Evolutionary conservation across 148 eudicot species (phyloP).

Genomic region (Vaccinium myrtillus): DNA sequence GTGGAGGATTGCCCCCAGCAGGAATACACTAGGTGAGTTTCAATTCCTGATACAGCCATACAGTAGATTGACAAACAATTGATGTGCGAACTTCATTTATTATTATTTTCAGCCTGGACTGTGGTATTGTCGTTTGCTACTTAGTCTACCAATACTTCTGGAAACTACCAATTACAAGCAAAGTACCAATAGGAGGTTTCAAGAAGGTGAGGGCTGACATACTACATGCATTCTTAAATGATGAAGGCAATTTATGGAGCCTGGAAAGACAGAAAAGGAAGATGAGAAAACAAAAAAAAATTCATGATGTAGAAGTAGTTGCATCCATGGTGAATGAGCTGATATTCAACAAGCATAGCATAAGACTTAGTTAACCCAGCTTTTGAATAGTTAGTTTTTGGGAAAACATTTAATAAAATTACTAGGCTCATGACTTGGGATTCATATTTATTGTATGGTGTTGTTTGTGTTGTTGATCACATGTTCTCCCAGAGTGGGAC

Average conservation of each 20-base stretch:
- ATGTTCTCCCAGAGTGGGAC: too few species aligned
- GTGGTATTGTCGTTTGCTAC: not conserved
- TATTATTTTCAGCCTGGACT: not conserved
- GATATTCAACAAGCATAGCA: too few species aligned
- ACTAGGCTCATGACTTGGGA: too few species aligned
- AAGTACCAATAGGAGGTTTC: not conserved
- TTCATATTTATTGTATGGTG: too few species aligned
- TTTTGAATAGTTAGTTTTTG: too few species aligned
- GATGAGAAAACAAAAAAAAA: not conserved
- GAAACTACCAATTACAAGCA: not conserved
- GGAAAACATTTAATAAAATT: too few species aligned
- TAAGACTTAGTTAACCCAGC: too few species aligned
- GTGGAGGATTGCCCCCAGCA: not conserved
- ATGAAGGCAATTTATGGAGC: not conserved
- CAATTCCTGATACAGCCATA: not conserved
- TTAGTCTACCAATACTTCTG: not conserved
- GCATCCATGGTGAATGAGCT: not conserved
- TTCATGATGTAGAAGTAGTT: not conserved
- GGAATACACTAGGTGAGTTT: not conserved
- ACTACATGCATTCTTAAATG: not conserved
- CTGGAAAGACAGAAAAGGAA: not conserved
- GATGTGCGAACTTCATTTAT: not conserved
- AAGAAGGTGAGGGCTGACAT: not conserved
- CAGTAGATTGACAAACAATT: not conserved
- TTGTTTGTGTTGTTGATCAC: too few species aligned